Conservation (phyloP, 2,329 filamentous ascomycete species). For the Trichoderma hamatum region DNA sequence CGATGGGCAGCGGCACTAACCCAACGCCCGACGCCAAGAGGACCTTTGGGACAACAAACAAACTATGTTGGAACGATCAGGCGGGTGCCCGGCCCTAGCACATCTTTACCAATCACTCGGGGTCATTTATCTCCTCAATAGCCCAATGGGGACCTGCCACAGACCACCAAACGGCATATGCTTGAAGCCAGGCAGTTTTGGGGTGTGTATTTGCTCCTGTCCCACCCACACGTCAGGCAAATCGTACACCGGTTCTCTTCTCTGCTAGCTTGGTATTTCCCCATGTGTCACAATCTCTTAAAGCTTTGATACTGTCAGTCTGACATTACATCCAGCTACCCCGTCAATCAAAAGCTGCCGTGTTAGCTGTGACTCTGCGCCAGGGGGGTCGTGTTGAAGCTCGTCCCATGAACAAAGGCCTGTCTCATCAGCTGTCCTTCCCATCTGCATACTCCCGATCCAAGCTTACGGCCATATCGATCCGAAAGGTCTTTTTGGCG, state of each 20-base stretch:
- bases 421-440: constrained; percentile 14
- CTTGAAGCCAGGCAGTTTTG: constrained; percentile 17
- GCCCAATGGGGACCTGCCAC: constrained; percentile 25
- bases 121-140: constrained; percentile 22
- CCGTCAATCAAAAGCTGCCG: constrained; percentile 9
- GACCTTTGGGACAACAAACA: constrained; percentile 17
- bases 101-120: constrained; percentile 26
- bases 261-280: constrained; percentile 12
- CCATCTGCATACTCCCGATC: constrained; percentile 24
- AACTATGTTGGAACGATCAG: constrained; percentile 12
- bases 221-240: constrained; percentile 27
- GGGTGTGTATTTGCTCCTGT: constrained; percentile 23
- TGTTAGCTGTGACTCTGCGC: constrained; percentile 10
- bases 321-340: constrained; percentile 18
- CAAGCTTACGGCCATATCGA: constrained; percentile 14
- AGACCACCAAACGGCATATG: constrained; percentile 26
- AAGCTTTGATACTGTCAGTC: constrained; percentile 18
- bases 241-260: constrained; percentile 26
- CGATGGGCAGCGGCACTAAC: constrained; percentile 23
- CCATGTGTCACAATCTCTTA: constrained; percentile 18
- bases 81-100: constrained; percentile 10
- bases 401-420: constrained; percentile 7
- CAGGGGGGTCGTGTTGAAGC: constrained; percentile 2
- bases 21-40: constrained; percentile 22
- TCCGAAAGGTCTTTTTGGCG: constrained; percentile 2